These are phyloP conservation scores for Cadophora luteo-olivacea DNA, from an alignment of 2,329 filamentous ascomycete genomes.

Conservation along the genomic window DNA sequence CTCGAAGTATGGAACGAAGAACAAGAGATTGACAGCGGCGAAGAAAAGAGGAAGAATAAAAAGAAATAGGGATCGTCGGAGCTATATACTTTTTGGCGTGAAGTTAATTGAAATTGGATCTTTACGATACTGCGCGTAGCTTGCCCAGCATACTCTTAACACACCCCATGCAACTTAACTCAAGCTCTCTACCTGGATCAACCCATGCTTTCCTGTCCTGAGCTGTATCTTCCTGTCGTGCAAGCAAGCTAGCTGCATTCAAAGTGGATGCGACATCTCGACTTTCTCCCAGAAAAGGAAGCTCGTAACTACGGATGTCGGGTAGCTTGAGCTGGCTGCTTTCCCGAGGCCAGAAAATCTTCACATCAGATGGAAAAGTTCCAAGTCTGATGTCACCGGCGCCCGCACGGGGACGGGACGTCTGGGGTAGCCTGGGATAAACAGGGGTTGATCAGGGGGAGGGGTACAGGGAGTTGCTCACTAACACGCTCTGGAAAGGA, in stretches of 20 bases:
- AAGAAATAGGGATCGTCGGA: slow-evolving; percentile 4
- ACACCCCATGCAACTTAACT: slow-evolving; percentile 13
- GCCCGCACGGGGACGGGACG: background rate
- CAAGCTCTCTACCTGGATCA: slow-evolving; percentile 7
- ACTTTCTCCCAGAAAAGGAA: background rate
- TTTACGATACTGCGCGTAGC: background rate
- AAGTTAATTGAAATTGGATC: slow-evolving; percentile 13
- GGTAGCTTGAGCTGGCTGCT: background rate
- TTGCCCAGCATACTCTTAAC: background rate
- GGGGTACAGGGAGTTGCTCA: too few relatives aligned
- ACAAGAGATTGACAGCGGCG: background rate
- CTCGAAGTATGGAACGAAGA: background rate
- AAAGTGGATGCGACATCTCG: slow-evolving; percentile 13
- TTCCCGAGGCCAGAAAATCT: slow-evolving; percentile 20
- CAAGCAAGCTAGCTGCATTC: background rate
- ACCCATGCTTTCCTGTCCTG: slow-evolving; percentile 7
- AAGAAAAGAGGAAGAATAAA: background rate
- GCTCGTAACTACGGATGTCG: background rate
- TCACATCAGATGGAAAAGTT: slow-evolving; percentile 20
- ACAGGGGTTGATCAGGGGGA: background rate
- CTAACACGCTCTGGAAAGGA: background rate
- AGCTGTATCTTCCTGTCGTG: slow-evolving; percentile 14
- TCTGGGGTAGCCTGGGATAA: slow-evolving; percentile 20
- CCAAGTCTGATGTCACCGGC: slow-evolving; percentile 23
- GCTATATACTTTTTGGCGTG: slow-evolving; percentile 19